These are phyloP conservation scores for Phytophthora pini DNA, from an alignment of 352 stramenopile species.

Conservation along the genomic window DNA sequence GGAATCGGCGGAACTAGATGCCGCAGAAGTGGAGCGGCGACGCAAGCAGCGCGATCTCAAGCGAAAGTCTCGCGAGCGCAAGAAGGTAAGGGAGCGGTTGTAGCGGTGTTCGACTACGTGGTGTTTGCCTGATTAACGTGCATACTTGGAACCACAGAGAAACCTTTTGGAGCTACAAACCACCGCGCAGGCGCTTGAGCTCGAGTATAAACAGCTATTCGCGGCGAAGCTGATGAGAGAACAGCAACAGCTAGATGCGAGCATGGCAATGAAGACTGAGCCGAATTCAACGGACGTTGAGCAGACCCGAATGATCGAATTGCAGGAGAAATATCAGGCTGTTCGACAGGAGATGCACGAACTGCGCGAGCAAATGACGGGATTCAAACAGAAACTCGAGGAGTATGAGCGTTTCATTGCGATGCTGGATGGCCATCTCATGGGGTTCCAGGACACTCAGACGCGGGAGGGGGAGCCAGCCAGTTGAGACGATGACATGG, in stretches of 20 bases:
- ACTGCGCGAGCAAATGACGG: constrained; percentile 47
- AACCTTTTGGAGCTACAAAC: constrained; percentile 46
- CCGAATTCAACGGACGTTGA: constrained; percentile 30
- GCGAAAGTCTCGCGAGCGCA: constrained; percentile 50
- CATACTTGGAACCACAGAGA: constrained; percentile 19
- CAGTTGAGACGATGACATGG: constrained; percentile 17
- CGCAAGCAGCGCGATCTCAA: constrained; percentile 57
- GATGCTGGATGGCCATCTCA: constrained; percentile 52
- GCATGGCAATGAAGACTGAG: constrained; percentile 22
- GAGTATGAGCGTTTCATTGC: constrained; percentile 60
- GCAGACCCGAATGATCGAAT: constrained; percentile 34
- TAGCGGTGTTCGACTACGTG: not conserved
- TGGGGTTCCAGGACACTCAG: constrained; percentile 45
- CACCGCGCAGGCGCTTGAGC: constrained; percentile 44
- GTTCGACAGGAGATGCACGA: constrained; percentile 51
- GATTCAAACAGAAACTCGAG: constrained; percentile 53
- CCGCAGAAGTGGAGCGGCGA: constrained; percentile 41
- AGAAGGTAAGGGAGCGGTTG: constrained; percentile 38
- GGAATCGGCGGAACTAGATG: constrained; percentile 16
- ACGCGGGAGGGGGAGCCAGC: constrained; percentile 25
- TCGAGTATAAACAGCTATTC: constrained; percentile 50
- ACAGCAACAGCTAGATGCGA: constrained; percentile 25
- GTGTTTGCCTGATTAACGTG: not conserved
- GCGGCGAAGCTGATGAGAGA: constrained; percentile 33
- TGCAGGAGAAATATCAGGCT: constrained; percentile 51